Conservation (phyloP, 352 stramenopile genomes). For the Pythium insidiosum region DNA sequence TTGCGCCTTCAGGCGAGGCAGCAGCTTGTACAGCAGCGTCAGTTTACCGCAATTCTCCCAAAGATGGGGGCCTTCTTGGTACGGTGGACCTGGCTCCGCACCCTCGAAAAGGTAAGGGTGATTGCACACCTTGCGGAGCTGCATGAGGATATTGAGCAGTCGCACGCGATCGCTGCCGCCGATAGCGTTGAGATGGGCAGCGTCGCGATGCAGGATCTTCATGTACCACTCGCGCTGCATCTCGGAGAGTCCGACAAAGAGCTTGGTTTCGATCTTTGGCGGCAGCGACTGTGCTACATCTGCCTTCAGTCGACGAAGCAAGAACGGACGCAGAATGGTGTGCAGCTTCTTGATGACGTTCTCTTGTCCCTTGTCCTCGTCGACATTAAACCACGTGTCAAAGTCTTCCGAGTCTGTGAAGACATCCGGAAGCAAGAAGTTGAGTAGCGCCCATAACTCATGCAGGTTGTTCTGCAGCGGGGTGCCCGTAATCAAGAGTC, state of each 20-base stretch:
- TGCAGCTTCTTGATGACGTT: slow-evolving; percentile 97
- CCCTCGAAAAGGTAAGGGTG: slow-evolving; percentile 99
- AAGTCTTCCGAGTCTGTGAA: slow-evolving; percentile 98
- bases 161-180: slow-evolving; percentile 92
- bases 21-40: slow-evolving; percentile 93
- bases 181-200: slow-evolving; percentile 95
- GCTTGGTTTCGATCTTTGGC: slow-evolving; percentile 98
- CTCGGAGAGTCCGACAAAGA: slow-evolving; percentile 95
- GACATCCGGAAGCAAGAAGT: slow-evolving; percentile 94
- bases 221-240: slow-evolving; percentile 99
- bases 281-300: slow-evolving; percentile 97
- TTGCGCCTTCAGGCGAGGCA: slow-evolving; percentile 80
- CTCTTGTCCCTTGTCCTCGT: slow-evolving; percentile 93
- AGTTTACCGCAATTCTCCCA: slow-evolving; percentile 99
- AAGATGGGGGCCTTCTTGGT: slow-evolving; percentile 94
- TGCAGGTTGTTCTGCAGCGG: slow-evolving; percentile 99
- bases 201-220: slow-evolving; percentile 93
- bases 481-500: slow-evolving; percentile 94
- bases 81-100: slow-evolving; percentile 95
- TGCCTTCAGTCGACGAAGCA: slow-evolving; percentile 97
- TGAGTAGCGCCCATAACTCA: slow-evolving; percentile 99
- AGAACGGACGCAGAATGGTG: slow-evolving; percentile 96
- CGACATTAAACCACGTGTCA: slow-evolving; percentile 98
- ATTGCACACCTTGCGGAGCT: slow-evolving; percentile 98
- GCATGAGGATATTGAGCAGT: slow-evolving; percentile 98